Evolutionary conservation across 192 early-diverging fungal species (phyloP).

Genomic region (Coemansia sp.): DNA sequence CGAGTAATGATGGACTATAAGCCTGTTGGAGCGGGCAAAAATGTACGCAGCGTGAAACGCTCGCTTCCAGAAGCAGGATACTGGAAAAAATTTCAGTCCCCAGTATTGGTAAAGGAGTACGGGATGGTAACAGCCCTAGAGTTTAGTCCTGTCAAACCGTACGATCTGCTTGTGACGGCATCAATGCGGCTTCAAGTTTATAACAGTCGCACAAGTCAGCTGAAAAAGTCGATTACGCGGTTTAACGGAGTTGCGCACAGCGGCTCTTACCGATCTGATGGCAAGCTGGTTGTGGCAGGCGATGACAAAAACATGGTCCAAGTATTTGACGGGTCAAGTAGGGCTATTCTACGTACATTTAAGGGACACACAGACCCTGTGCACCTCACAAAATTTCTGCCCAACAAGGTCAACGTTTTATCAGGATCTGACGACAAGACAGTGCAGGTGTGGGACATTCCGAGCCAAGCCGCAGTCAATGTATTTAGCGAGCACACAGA

Average conservation of each 20-base stretch:
- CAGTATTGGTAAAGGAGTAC: conserved; percentile 83
- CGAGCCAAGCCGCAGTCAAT: conserved; percentile 67
- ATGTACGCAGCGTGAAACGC: conserved; percentile 56
- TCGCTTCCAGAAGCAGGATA: conserved; percentile 65
- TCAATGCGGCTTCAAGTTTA: conserved; percentile 93
- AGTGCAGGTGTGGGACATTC: conserved; percentile 92
- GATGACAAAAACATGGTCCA: conserved; percentile 88
- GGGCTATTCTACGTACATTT: conserved; percentile 69
- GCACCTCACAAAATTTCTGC: conserved; percentile 77
- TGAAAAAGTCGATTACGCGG: conserved; percentile 89
- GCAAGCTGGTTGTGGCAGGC: conserved; percentile 89
- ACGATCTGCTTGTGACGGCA: conserved; percentile 88
- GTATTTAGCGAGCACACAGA: conserved; percentile 84
- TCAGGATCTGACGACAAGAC: conserved; percentile 92
- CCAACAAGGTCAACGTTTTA: conserved; percentile 76
- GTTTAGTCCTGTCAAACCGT: conserved; percentile 76
- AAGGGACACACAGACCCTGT: conserved; percentile 68
- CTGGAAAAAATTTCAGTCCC: conserved; percentile 86
- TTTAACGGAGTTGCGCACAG: conserved; percentile 87
- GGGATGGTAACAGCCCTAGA: conserved; percentile 78
- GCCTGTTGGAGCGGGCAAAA: conserved; percentile 59
- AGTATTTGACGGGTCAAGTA: conserved; percentile 66
- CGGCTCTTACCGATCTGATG: conserved; percentile 78
- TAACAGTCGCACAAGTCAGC: conserved; percentile 72
- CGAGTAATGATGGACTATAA: conserved; percentile 53